Base-by-base conservation (phyloP, 192 early-diverging fungal species). In the Paraglomus brasilianum region DNA sequence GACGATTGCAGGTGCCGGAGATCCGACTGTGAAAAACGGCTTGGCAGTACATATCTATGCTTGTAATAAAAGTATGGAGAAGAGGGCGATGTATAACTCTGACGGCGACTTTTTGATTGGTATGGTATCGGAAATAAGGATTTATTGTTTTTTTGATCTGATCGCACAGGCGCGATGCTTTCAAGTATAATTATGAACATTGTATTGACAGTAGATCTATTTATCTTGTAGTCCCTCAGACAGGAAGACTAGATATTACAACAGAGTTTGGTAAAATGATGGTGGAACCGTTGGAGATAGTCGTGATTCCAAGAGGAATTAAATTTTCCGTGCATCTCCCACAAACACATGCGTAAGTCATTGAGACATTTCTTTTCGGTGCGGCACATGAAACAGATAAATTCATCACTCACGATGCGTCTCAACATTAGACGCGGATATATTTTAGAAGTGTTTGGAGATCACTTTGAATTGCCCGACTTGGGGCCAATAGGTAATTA, bases 391-490 rank as follows among this genome's bases (percentile, higher is more conserved):
- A 63, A 14, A 63, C 4, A 21, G 43, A 62, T n/a, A 14, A n/a
- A 67, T 11, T 8, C 41, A 49, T 43, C 13, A 10, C 22, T 19
- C 52, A 61, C 15, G 39, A 40, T 46, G 15, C 17, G 15, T 41
- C 15, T 62, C 42, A 24, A 42, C 43, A 48, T 43, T 74, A 81
- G 79, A 45, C 93, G 96, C 22, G 96, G 96, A 1, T 98, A 95
- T 77, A 81, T 97, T 60, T 82, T 91, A 52, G 96, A 98, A 71
- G 88, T 94, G 22, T 97, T 90, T 76, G 88, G 87, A 48, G 84
- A 87, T 39, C 93, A 93, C 75, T 98, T 92, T 87, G 89, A 95
- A 78, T 85, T 98, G 4, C 96, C 96, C 21, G 95, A 98, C 64
- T 85, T 96, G 0, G 96, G 96, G 0, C 93, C 95, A 13, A 98